Conservation (phyloP, 2,329 filamentous ascomycete species). For the Aspergillus pseudoglaucus region DNA sequence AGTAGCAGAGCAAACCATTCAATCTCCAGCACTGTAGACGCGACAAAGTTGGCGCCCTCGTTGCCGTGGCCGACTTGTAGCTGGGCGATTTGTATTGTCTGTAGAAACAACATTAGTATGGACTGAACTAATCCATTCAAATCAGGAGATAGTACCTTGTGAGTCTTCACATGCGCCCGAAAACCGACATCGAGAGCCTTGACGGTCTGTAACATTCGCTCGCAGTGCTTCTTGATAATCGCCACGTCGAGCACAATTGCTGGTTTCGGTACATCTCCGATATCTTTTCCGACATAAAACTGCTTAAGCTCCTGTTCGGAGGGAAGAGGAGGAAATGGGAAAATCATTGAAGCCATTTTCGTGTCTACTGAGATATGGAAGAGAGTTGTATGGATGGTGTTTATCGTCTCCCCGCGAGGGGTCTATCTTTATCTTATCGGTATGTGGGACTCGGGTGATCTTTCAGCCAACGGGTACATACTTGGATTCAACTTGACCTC, state of each 20-base stretch:
- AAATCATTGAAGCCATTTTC: neutral
- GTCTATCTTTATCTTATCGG: too few species aligned
- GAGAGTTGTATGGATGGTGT: too few species aligned
- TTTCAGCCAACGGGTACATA: too few species aligned
- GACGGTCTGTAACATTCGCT: slow-evolving; percentile 62
- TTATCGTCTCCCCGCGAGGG: too few species aligned
- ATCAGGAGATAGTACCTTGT: slow-evolving; percentile 53
- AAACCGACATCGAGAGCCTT: slow-evolving; percentile 57
- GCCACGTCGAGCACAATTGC: slow-evolving; percentile 62
- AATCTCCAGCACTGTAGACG: slow-evolving; percentile 68
- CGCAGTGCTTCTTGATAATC: slow-evolving; percentile 61
- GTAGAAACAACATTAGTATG: neutral
- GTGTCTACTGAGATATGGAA: too few species aligned
- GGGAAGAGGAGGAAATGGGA: slow-evolving; percentile 1
- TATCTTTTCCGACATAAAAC: slow-evolving; percentile 53
- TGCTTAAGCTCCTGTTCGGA: slow-evolving; percentile 10
- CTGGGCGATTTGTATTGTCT: slow-evolving; percentile 61
- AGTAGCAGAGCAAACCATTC: slow-evolving; percentile 60
- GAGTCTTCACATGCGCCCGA: slow-evolving; percentile 74
- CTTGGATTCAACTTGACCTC: too few species aligned
- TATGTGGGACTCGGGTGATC: too few species aligned
- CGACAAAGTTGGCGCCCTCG: slow-evolving; percentile 55
- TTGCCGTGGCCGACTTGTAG: slow-evolving; percentile 60
- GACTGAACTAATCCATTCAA: neutral
- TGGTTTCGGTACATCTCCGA: slow-evolving; percentile 58